A percentile compares a stretch with the other conserved stretches of the same genome.
Evolutionary conservation across 140 eudicot species (phyloP).

Genomic region (Anethum foeniculum): DNA sequence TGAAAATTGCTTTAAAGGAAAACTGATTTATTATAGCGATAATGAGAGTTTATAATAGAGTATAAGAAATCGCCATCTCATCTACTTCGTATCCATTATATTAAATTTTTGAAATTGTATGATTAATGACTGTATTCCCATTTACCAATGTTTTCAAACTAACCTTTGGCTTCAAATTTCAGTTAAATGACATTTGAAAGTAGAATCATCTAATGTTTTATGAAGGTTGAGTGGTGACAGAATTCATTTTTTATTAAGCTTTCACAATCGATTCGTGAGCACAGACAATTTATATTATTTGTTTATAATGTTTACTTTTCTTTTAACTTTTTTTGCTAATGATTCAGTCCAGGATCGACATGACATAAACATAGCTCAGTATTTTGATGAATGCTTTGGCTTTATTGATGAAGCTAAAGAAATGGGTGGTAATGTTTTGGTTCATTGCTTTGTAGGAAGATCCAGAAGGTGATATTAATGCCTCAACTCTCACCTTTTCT

Average conservation of each 20-base stretch:
- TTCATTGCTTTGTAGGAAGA: conserved; percentile 84
- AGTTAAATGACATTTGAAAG: not conserved
- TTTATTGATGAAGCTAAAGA: conserved; percentile 67
- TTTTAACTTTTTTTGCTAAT: not conserved
- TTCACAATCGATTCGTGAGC: not conserved
- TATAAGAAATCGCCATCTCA: not conserved
- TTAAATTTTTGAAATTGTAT: not conserved
- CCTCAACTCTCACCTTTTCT: not conserved
- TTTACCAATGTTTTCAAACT: not conserved
- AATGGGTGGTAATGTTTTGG: conserved; percentile 64
- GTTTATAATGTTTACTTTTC: not conserved
- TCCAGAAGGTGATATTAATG: conserved; percentile 59
- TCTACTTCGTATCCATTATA: no score
- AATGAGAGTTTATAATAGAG: not conserved
- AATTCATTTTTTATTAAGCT: not conserved
- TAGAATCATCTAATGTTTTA: not conserved
- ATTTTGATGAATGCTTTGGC: conserved; percentile 63
- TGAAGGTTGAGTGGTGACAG: not conserved
- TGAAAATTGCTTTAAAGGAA: not conserved
- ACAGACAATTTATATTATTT: not conserved
- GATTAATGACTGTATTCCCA: not conserved
- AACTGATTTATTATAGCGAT: not conserved
- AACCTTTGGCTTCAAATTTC: not conserved
- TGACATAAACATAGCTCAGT: conserved; percentile 40
- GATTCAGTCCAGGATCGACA: conserved; percentile 52